Percentiles rank a stretch among this genome's conserved stretches.
phyloP scores from a whole-genome alignment of 129 eudicot genomes.

The Centella asiatica region DNA sequence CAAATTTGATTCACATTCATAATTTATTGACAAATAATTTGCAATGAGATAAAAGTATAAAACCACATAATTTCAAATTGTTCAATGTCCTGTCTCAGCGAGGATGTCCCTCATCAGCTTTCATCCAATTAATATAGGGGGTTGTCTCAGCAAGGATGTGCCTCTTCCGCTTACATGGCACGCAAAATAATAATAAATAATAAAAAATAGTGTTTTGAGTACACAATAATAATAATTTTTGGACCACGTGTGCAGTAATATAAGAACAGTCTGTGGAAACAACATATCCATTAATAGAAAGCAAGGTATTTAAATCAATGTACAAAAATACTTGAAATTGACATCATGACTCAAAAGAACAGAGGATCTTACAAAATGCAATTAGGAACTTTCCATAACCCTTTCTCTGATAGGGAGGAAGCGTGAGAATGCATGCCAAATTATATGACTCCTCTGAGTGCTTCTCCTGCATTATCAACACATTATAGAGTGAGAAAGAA shows the following conservation, averaged over 20 bases:
- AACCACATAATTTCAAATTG: no score
- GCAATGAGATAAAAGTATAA: no score
- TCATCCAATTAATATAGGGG: not conserved
- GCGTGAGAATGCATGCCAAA: slow-evolving; percentile 90
- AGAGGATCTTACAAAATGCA: slow-evolving; percentile 68
- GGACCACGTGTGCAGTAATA: no score
- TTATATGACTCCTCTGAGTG: slow-evolving; percentile 97
- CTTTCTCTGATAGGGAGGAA: slow-evolving; percentile 97
- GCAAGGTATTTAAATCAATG: no score
- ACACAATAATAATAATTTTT: no score
- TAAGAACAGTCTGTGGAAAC: no score
- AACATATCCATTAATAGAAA: no score
- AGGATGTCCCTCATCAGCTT: not conserved
- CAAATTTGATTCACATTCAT: not conserved
- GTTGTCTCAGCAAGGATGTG: no score
- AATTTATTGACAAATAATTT: not conserved
- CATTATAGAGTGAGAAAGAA: slow-evolving; percentile 1
- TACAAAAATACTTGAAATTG: not conserved
- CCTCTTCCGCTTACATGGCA: no score
- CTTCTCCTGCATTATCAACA: slow-evolving; percentile 64
- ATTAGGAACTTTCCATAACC: slow-evolving; percentile 95
- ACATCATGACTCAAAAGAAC: not conserved
- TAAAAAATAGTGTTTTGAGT: no score
- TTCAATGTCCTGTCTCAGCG: not conserved
- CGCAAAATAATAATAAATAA: no score